These are phyloP conservation scores for Musa schizocarpa DNA, from an alignment of 176 grass and related monocot genomes.

Conservation along the genomic window DNA sequence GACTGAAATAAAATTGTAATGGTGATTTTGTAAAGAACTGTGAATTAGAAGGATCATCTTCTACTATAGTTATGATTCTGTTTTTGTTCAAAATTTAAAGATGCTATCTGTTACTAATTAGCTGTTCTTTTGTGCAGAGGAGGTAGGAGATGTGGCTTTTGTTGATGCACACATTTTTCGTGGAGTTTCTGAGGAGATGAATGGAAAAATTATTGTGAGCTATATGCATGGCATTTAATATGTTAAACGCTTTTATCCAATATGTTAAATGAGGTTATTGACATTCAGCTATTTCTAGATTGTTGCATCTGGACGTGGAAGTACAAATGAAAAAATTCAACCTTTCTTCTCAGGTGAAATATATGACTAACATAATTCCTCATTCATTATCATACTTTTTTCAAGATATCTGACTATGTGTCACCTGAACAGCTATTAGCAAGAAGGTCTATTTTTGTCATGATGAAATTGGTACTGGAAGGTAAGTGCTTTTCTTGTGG, in stretches of 20 bases:
- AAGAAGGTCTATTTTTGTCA: conserved; percentile 48
- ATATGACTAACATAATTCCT: conserved; percentile 12
- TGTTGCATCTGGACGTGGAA: conserved; percentile 67
- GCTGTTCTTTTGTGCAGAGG: conserved; percentile 29
- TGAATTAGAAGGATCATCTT: not conserved
- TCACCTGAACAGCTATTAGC: conserved; percentile 49
- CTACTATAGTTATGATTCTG: not conserved
- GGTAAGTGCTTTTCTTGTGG: conserved; percentile 33
- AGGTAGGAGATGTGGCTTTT: conserved; percentile 35
- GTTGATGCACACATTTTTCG: conserved; percentile 64
- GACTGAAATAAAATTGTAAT: not conserved
- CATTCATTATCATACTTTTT: not conserved
- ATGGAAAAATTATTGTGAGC: conserved; percentile 64
- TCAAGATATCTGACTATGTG: conserved; percentile 20
- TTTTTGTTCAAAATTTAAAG: not conserved
- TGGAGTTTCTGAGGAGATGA: conserved; percentile 52
- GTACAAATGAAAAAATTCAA: conserved; percentile 30
- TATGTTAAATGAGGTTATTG: not conserved
- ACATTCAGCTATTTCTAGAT: conserved; percentile 31
- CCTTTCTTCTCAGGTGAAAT: conserved; percentile 54
- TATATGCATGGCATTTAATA: conserved; percentile 8
- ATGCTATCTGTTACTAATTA: not conserved
- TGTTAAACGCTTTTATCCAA: not conserved
- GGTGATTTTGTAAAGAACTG: not conserved
- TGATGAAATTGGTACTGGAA: conserved; percentile 68